A percentile compares a stretch with the other conserved stretches of the same genome.
phyloP scores from a whole-genome alignment of 73 alveolate species.

The Tetrahymena thermophila region DNA sequence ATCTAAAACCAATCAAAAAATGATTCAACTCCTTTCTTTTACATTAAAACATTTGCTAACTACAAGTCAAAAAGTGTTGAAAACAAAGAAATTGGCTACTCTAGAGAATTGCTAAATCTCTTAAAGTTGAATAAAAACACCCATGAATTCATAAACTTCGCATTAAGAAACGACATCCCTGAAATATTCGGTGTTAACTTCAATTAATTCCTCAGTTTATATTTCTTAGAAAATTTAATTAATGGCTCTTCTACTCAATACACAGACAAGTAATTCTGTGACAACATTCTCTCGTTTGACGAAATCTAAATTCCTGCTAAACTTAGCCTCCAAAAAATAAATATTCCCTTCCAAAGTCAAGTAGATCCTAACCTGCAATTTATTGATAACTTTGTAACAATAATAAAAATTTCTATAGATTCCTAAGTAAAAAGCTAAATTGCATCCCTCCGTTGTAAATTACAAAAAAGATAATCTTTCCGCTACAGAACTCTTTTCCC shows the following conservation, averaged over 20 bases:
- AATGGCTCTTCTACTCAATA: neutral
- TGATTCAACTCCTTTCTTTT: neutral
- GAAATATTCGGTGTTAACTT: neutral
- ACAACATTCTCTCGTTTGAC: neutral
- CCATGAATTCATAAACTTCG: neutral
- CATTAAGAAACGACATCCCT: neutral
- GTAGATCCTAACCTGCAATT: neutral
- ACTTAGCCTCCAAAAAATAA: neutral
- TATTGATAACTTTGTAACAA: neutral
- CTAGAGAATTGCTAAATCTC: neutral
- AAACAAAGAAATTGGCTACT: neutral
- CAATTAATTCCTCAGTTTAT: neutral
- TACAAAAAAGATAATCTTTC: neutral
- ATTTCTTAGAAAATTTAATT: neutral
- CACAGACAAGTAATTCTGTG: neutral
- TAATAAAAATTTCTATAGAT: neutral
- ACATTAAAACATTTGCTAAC: neutral
- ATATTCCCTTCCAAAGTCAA: neutral
- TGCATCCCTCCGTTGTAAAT: neutral
- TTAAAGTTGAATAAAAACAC: neutral
- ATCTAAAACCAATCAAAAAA: neutral
- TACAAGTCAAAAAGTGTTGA: neutral
- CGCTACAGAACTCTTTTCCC: conserved; percentile 5
- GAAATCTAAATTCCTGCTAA: neutral
- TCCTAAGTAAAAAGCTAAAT: neutral